These are phyloP conservation scores for Fraxinus angustifolia DNA, from an alignment of 305 asterid species.

Conservation along the genomic window DNA sequence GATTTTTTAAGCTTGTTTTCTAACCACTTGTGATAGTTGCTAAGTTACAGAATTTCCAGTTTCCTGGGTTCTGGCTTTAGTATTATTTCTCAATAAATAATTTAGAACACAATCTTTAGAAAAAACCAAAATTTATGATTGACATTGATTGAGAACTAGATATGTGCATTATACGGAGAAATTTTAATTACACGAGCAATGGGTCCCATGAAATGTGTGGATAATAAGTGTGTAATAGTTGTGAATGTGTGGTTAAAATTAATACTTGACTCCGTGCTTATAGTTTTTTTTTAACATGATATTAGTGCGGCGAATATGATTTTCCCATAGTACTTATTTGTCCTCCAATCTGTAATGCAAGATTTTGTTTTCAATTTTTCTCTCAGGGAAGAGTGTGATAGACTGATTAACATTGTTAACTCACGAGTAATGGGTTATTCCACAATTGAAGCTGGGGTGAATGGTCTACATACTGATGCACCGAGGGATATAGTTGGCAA, in stretches of 20 bases:
- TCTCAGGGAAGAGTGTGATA: conserved; percentile 68
- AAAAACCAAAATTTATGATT: background rate
- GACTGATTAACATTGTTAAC: conserved; percentile 46
- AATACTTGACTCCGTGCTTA: background rate
- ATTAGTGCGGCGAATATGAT: background rate
- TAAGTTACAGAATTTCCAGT: background rate
- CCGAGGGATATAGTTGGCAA: conserved; percentile 25
- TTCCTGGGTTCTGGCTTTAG: background rate
- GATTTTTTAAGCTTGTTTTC: conserved; percentile 7
- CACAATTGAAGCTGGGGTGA: conserved; percentile 33
- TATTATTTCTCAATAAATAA: background rate
- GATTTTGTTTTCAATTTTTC: conserved; percentile 12
- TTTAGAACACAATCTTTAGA: background rate
- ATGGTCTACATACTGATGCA: conserved; percentile 23
- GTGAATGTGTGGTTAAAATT: background rate
- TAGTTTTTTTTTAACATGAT: background rate
- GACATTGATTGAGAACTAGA: background rate
- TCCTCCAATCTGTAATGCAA: conserved; percentile 8
- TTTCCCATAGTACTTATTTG: conserved; percentile 8
- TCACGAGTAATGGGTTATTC: conserved; percentile 58
- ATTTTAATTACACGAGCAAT: background rate
- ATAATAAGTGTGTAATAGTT: background rate
- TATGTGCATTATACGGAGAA: background rate
- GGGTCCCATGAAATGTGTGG: background rate
- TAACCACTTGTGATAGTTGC: background rate